Conservation (phyloP, 2,329 filamentous ascomycete genomes). For the Penicillium sp. region DNA sequence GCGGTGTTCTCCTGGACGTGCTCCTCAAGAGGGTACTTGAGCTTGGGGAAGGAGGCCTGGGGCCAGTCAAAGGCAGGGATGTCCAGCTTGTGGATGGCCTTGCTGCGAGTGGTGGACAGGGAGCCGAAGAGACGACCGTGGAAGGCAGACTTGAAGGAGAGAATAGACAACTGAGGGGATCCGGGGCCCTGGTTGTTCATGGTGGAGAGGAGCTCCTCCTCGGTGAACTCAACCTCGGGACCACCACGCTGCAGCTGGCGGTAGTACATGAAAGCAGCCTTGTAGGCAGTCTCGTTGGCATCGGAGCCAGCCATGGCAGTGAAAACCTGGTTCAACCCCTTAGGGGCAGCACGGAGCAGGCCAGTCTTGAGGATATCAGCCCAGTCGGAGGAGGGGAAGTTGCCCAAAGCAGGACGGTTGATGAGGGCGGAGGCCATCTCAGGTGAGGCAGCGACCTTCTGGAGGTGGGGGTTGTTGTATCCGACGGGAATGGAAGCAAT, state of each 20-base stretch:
- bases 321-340: constrained; percentile 72
- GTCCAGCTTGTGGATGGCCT: constrained; percentile 91
- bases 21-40: constrained; percentile 83
- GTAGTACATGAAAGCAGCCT: constrained; percentile 92
- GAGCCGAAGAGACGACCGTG: constrained; percentile 86
- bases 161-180: constrained; percentile 73
- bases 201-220: constrained; percentile 66
- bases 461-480: constrained; percentile 81
- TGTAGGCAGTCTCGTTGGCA: constrained; percentile 92
- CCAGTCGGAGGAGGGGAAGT: constrained; percentile 87
- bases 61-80: constrained; percentile 96
- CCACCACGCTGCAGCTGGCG: constrained; percentile 78
- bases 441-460: constrained; percentile 65
- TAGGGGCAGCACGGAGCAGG: constrained; percentile 73
- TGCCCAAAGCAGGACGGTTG: constrained; percentile 84
- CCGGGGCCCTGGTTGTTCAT: constrained; percentile 83
- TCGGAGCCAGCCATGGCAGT: constrained; percentile 86
- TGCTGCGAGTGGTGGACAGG: constrained; percentile 83
- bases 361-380: constrained; percentile 68
- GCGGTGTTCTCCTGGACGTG: constrained; percentile 75
- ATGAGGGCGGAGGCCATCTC: constrained; percentile 78
- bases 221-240: constrained; percentile 53
- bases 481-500: constrained; percentile 90
- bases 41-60: constrained; percentile 75
- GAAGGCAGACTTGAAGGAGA: constrained; percentile 85